A percentile compares a stretch with the other conserved stretches of the same genome.
These are phyloP conservation scores for Prunus yedoensis DNA, from an alignment of 331 rosid species.

Conservation along the genomic window DNA sequence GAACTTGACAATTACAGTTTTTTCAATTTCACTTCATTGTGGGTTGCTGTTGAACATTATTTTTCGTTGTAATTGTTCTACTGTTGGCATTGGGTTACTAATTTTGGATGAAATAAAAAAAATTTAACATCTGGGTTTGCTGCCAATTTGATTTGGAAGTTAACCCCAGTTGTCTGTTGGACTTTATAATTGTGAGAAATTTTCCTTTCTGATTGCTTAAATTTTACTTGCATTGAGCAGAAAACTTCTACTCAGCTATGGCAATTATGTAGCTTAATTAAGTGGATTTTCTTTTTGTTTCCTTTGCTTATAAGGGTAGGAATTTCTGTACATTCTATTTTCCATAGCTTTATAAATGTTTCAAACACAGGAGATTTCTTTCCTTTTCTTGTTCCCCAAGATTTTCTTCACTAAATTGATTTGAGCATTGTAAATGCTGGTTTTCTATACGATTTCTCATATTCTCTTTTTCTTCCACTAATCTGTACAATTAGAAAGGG, in stretches of 20 bases:
- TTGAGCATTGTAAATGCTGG: background rate
- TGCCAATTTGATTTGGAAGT: conserved; percentile 22
- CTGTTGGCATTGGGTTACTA: no score
- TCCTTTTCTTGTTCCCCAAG: background rate
- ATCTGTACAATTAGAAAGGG: background rate
- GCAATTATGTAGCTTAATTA: conserved; percentile 13
- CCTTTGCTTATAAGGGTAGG: background rate
- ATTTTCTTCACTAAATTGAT: background rate
- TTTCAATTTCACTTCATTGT: no score
- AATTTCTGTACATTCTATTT: background rate
- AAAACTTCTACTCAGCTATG: conserved; percentile 16
- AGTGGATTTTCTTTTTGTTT: background rate
- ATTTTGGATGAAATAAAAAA: background rate
- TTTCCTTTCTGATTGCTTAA: conserved; percentile 11
- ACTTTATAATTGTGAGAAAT: conserved; percentile 2
- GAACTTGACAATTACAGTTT: conserved; percentile 6
- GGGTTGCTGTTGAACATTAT: no score
- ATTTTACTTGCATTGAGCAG: conserved; percentile 13
- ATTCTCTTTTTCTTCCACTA: background rate
- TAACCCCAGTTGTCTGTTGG: conserved; percentile 11
- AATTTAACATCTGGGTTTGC: conserved; percentile 24
- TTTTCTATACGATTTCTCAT: background rate
- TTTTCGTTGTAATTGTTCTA: no score
- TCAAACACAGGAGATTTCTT: background rate
- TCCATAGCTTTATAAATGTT: background rate